Evolutionary conservation across 345 rosid genomes (phyloP).

Genomic region (Abelmoschus esculentus): DNA sequence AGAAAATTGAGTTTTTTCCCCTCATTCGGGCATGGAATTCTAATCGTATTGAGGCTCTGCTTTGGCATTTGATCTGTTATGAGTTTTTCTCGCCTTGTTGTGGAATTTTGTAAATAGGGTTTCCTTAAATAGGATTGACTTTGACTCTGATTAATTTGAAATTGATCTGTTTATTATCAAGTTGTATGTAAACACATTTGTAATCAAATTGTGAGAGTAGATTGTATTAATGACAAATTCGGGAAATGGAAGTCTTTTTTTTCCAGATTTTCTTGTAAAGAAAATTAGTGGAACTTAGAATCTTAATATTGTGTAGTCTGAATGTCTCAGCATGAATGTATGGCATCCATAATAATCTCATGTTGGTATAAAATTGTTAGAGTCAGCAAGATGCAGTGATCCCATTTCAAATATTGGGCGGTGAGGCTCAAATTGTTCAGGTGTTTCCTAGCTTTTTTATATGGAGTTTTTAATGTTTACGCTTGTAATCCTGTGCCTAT

Average conservation of each 20-base stretch:
- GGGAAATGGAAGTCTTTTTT: neutral
- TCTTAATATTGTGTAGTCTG: neutral
- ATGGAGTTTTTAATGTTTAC: neutral
- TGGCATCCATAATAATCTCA: neutral
- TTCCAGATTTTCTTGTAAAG: neutral
- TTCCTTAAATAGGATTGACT: neutral
- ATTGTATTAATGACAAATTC: neutral
- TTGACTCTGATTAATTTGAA: neutral
- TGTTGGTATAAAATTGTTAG: slow-evolving; percentile 25
- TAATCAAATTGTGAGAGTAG: neutral
- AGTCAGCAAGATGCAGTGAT: slow-evolving; percentile 72
- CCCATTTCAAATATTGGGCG: slow-evolving; percentile 93
- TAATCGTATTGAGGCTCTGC: neutral
- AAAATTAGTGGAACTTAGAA: neutral
- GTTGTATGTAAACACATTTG: neutral
- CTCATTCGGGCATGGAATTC: neutral
- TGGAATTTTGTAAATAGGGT: neutral
- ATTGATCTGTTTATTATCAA: neutral
- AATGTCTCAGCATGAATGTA: neutral
- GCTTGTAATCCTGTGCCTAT: neutral
- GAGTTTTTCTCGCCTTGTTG: neutral
- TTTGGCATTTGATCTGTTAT: neutral
- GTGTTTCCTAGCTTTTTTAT: slow-evolving; percentile 23
- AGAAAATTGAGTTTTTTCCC: neutral
- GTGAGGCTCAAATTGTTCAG: slow-evolving; percentile 98